Percentiles rank a stretch among this genome's conserved stretches.
Conservation (phyloP, 2,329 filamentous ascomycete genomes). For the Dactylellina haptotyla region DNA sequence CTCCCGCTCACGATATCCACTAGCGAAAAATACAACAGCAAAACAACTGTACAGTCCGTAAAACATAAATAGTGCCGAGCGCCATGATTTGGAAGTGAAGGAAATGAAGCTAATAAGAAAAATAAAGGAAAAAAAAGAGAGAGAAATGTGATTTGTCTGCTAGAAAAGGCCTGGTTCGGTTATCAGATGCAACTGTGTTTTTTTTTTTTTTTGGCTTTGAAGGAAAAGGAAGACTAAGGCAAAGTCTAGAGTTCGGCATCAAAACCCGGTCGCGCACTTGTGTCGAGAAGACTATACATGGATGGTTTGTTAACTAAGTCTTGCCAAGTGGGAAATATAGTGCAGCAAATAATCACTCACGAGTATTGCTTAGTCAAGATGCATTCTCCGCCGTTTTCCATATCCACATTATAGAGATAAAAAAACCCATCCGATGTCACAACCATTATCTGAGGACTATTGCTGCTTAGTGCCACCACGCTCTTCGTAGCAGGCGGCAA, state of each 20-base stretch:
- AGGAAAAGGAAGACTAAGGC: not conserved
- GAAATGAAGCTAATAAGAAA: not conserved
- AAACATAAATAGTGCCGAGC: too few relatives aligned
- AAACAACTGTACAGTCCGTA: too few relatives aligned
- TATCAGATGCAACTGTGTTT: too few relatives aligned
- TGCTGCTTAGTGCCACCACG: constrained; percentile 97
- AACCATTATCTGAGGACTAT: constrained; percentile 95
- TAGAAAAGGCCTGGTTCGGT: too few relatives aligned
- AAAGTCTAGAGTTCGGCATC: constrained; percentile 27
- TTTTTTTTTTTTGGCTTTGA: not conserved
- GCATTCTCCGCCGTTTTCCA: constrained; percentile 93
- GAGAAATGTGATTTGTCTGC: not conserved
- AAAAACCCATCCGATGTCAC: constrained; percentile 96
- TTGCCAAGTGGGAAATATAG: not conserved
- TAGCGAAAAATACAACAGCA: too few relatives aligned
- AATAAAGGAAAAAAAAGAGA: not conserved
- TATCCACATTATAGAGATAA: constrained; percentile 93
- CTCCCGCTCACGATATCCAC: not conserved
- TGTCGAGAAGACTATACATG: constrained; percentile 38
- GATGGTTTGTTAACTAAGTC: not conserved
- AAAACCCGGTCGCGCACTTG: constrained; percentile 42
- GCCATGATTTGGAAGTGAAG: too few relatives aligned
- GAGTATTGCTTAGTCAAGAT: constrained; percentile 90
- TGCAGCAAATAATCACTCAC: constrained; percentile 68
- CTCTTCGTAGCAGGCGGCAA: constrained; percentile 69